Percentiles rank a stretch among this genome's conserved stretches.
These are phyloP conservation scores for Xylaria scruposa DNA, from an alignment of 495 filamentous ascomycete genomes.

Conservation along the genomic window DNA sequence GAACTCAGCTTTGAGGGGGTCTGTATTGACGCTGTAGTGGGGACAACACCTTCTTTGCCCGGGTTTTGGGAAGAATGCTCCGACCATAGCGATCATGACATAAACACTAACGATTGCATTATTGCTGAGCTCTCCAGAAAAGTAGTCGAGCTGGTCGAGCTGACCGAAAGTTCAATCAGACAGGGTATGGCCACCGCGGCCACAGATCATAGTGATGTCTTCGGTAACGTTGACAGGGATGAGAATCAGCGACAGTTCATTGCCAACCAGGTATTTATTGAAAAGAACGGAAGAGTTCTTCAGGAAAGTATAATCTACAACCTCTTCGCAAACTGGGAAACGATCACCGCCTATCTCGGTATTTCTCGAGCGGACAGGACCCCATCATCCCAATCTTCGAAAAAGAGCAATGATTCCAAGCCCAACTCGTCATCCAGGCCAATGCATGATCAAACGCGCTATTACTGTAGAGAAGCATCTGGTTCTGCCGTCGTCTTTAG, in stretches of 20 bases:
- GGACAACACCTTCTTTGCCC: neutral
- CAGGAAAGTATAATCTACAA: neutral
- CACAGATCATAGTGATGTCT: neutral
- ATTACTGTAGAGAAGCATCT: neutral
- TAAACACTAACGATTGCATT: neutral
- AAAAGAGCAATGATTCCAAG: too few relatives aligned
- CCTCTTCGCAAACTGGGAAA: constrained; percentile 5
- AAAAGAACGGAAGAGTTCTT: neutral
- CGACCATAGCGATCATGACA: neutral
- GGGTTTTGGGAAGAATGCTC: constrained; percentile 12
- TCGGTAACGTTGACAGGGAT: neutral
- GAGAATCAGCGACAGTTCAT: neutral
- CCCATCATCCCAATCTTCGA: neutral
- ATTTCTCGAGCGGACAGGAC: neutral
- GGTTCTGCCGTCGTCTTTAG: neutral
- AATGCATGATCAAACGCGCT: neutral
- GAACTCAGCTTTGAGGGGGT: constrained; percentile 8
- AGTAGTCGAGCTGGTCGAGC: constrained; percentile 2
- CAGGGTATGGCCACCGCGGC: too few relatives aligned
- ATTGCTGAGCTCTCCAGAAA: neutral
- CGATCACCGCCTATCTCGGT: neutral
- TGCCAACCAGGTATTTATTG: neutral
- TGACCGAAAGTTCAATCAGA: neutral
- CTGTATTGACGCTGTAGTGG: neutral
- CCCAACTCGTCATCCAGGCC: neutral